A percentile compares a stretch with the other conserved stretches of the same genome.
Conservation (phyloP, 768 basidiomycete species). For the Clavulina sp. region DNA sequence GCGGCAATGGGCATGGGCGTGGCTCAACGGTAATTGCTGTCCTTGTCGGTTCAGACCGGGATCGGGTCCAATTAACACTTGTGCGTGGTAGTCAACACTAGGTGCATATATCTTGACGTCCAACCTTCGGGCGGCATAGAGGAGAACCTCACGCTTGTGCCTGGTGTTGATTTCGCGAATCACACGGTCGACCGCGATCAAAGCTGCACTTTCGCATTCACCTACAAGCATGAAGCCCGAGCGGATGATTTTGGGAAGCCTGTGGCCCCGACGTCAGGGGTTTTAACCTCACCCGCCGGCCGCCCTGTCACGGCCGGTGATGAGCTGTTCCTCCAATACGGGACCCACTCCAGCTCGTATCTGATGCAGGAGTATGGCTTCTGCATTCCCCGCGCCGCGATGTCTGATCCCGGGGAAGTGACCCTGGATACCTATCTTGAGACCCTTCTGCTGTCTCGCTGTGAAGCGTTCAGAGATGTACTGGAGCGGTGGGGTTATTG, state of each 20-base stretch:
- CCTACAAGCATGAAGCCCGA: neutral
- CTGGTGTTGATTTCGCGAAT: conserved; percentile 83
- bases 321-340: conserved; percentile 67
- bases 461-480: conserved; percentile 31
- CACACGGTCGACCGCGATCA: conserved; percentile 27
- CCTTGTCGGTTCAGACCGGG: neutral
- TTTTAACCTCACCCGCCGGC: conserved; percentile 32
- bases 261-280: conserved; percentile 10
- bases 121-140: neutral
- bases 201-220: conserved; percentile 3
- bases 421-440: conserved; percentile 41
- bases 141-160: conserved; percentile 65
- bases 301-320: conserved; percentile 29
- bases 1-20: too few species aligned
- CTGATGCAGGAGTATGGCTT: conserved; percentile 90
- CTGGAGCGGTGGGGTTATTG: conserved; percentile 60
- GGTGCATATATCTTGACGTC: conserved; percentile 51
- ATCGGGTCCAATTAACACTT: neutral
- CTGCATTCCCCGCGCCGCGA: conserved; percentile 19
- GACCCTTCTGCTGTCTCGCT: conserved; percentile 28
- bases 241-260: conserved; percentile 13
- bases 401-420: conserved; percentile 31
- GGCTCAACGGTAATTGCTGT: conserved; percentile 58
- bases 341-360: conserved; percentile 55
- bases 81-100: conserved; percentile 58